Base-by-base conservation (phyloP, 495 filamentous ascomycete species). In the Penicillium cinerascens region DNA sequence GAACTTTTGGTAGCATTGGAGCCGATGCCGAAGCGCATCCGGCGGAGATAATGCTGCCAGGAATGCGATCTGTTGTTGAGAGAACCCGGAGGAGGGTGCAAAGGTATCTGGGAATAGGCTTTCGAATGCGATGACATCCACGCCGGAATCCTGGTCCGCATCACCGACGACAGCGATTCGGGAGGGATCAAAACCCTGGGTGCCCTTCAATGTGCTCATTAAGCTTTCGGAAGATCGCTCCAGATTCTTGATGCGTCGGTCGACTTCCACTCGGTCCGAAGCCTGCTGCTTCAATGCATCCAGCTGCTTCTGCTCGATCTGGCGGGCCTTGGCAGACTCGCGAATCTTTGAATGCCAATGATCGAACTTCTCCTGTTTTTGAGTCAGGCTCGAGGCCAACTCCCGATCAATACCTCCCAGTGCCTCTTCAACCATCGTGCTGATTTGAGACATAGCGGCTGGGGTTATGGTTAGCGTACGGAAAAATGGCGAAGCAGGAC, bases 331-430 rank as follows among this genome's bases (percentile, higher is more conserved):
- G n/a, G 90, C 91, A 4, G 86, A 82, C 26, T 91, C 85, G 33
- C 89, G 85, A 40, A 98, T 83, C 21, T 83, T 81, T 21, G 77
- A 70, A 61, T 96, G 89, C 49, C 90, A 83, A 25, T 81, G 72
- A 58, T 92, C 89, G 51, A 96, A 85, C 16, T 83, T 77, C 25
- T 87, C 82, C 73, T 97, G 92, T 58, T 95, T 96, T 38, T 82
- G 77, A 33, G 82, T 84, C 26, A 95, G 74, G 52, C 87, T 86
- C n/a, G 78, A 74, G 18, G 87, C 83, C 64, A 96, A 88, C 36
- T 88, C 82, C 20, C 80, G 75, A 36, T 89, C 82, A 21, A 89
- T 86, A 43, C 86, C 81, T 8, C 80, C 79, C 11, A 98, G 58
- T 27, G 69, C 62, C 33, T 78, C 73, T 45, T 76, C 71, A 6